Base-by-base conservation (phyloP, 352 stramenopile species). In the Elongisporangium undulatum region DNA sequence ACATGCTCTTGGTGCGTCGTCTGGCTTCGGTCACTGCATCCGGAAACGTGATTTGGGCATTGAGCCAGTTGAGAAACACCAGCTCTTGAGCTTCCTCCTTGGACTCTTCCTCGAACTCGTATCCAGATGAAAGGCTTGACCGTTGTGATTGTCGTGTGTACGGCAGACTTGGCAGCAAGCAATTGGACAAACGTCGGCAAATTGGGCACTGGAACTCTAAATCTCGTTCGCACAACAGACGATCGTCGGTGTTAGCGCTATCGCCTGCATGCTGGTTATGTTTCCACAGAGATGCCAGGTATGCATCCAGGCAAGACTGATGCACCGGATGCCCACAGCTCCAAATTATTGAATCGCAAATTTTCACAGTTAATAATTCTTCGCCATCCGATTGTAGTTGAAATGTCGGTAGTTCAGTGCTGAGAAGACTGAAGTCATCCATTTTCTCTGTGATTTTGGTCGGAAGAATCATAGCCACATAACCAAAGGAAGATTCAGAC, bases 161-260 rank as follows among this genome's bases (percentile, higher is more conserved):
- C 48, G 39, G 17, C 16, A 86, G 57, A 17, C 61, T 67, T 1
- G 85, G 85, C 0, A 94, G 63, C 4, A 94, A 57, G 41, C 75
- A 90, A 61, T 92, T 94, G 1, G 81, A 88, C 6, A 94, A 68
- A 9, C 85, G 75, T 15, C 85, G 74, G 50, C 85, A 94, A 16
- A 92, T 79, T 3, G 85, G 85, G 58, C 85, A 94, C 41, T 89
- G 62, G 58, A 92, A 94, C 62, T 94, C 82, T 41, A 76, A 66
- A 48, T 91, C 79, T 2, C 77, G 74, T 56, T 90, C 77, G 61
- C 77, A 87, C 4, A 92, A 59, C 22, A 92, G 59, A 0, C 83
- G 77, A 29, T 90, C 82, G 45, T 92, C 79, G 9, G 71, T 67
- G 57, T 71, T 72, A 15, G 71, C 50, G 19, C 69, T 63, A 17